phyloP scores from a whole-genome alignment of 2,329 filamentous ascomycete species.

The Lanzia echinophila region DNA sequence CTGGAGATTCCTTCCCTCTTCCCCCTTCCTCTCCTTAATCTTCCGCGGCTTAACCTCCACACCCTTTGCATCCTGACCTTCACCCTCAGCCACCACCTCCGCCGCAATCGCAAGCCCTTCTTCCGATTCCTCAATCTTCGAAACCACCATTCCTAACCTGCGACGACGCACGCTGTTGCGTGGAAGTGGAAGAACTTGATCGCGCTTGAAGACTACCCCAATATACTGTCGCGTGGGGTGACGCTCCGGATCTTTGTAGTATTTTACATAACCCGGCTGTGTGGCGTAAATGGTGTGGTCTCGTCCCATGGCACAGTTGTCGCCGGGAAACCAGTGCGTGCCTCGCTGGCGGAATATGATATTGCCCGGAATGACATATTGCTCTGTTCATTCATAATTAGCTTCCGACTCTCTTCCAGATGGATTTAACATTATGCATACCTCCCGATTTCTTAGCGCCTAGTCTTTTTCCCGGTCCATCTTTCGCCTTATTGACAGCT shows the following conservation, averaged over 20 bases:
- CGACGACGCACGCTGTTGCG: conserved; percentile 66
- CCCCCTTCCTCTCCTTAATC: conserved; percentile 27
- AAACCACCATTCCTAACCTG: conserved; percentile 64
- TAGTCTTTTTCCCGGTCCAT: conserved; percentile 75
- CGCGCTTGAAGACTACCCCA: conserved; percentile 79
- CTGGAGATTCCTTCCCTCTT: conserved; percentile 31
- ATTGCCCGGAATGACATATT: conserved; percentile 91
- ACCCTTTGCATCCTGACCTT: conserved; percentile 3
- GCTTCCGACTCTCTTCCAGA: background rate
- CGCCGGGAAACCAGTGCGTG: conserved; percentile 88
- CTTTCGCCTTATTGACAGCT: conserved; percentile 63
- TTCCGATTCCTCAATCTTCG: conserved; percentile 35
- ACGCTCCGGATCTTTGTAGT: conserved; percentile 79
- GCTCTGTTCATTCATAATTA: conserved; percentile 45
- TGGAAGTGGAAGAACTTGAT: conserved; percentile 72
- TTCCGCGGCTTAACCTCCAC: conserved; percentile 13
- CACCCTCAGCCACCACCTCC: conserved; percentile 14
- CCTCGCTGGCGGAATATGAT: conserved; percentile 98
- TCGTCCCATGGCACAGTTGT: conserved; percentile 90
- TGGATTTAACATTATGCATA: conserved; percentile 30
- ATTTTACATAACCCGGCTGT: conserved; percentile 85
- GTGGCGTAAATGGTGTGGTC: conserved; percentile 94
- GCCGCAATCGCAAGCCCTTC: conserved; percentile 4
- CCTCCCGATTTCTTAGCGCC: conserved; percentile 91
- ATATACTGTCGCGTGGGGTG: conserved; percentile 92